Percentiles rank a stretch among this genome's conserved stretches.
phyloP scores from a whole-genome alignment of 1,284 basidiomycete species.

The Neolentinus lepideus region DNA sequence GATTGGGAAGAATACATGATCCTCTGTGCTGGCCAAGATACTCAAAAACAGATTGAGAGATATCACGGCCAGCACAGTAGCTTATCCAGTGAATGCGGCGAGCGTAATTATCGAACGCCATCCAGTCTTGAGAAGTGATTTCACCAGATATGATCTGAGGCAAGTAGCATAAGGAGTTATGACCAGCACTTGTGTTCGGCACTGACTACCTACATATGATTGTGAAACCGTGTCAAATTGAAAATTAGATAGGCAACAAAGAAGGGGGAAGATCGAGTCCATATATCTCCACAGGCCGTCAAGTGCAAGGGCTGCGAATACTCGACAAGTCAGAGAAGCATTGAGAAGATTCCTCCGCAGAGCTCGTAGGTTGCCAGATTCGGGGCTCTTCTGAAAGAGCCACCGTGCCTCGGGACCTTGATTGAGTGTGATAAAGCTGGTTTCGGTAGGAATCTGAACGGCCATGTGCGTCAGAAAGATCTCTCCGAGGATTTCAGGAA shows the following conservation, averaged over 20 bases:
- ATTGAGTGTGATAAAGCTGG: too few species aligned
- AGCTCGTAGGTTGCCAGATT: background rate
- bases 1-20: background rate
- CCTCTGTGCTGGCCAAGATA: background rate
- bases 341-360: background rate
- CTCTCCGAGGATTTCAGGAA: background rate
- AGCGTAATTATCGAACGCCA: background rate
- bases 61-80: background rate
- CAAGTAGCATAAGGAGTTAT: background rate
- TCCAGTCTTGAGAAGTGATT: background rate
- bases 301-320: background rate
- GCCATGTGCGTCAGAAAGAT: background rate
- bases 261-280: background rate
- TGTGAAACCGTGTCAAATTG: background rate
- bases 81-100: background rate
- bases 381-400: background rate
- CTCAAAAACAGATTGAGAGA: background rate
- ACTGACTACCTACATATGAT: background rate
- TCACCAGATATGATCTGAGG: background rate
- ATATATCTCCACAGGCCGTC: background rate
- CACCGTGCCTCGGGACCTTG: background rate
- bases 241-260: background rate
- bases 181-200: background rate
- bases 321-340: background rate
- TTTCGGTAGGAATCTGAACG: background rate